Evolutionary conservation across 139 green algal genomes (phyloP), one percentile per base, ranked within the genome.

Genomic region (Chlamydomonas applanata): DNA sequence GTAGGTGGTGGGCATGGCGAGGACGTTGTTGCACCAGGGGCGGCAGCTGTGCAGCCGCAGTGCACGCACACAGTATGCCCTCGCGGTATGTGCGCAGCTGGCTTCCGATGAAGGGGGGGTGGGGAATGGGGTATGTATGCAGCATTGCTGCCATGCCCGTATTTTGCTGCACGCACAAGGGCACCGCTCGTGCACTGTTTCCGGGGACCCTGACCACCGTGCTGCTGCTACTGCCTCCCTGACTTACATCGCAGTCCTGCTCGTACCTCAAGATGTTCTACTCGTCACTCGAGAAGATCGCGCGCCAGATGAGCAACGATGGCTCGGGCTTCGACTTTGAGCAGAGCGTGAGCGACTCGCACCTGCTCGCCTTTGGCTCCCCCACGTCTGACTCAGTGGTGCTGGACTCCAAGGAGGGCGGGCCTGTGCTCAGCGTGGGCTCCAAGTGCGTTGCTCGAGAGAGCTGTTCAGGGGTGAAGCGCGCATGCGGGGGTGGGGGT

Each of bases 371-470:
- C 9, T 27, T 29, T 62, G 24, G n/a, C 24, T 54, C 27, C 14
- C 30, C 46, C 22, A 22, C 32, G 1, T n/a, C 53, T 14, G 69
- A 75, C 34, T 16, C 32, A 3, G 53, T 56, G 1, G 54, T 66
- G 14, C 53, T 66, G 5, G 53, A 54, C 24, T 60, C 33, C 56
- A 79, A 79, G 78, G 78, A 83, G 66, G 67, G 65, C 29, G 78
- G 72, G 0, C 78, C 78, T 0, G 78, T 83, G 59, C 78, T 83
- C 46, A 76, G 65, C 0, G 78, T 83, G 22, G 78, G 78, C 65
- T 69, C 35, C 46, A 83, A 83, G 67, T 73, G 46, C 3, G 67
- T 72, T 13, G 40, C 40, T 49, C 7, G 40, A 49, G 40, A 49
- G n/a, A n/a, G n/a, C n/a, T n/a, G n/a, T n/a, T 49, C 40, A 49